Conservation (phyloP, 495 filamentous ascomycete genomes). For the Trichoderma asperelloides region DNA sequence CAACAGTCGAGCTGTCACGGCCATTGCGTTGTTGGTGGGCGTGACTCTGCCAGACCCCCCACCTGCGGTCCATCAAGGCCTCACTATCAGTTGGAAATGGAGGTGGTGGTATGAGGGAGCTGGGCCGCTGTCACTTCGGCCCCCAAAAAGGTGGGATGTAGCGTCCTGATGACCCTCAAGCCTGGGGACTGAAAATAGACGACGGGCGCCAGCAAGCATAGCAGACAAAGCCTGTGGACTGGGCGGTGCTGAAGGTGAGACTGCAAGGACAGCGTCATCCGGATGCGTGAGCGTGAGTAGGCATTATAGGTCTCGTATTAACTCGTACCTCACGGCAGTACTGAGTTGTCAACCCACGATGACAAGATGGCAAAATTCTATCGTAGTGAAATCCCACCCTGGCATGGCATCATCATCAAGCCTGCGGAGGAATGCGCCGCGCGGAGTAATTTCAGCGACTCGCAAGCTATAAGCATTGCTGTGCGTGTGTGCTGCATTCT, state of each 20-base stretch:
- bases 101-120: neutral
- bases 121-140: slow-evolving; percentile 3
- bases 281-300: no score
- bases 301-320: no score
- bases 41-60: neutral
- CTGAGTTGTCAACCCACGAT: neutral
- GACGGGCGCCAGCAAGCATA: neutral
- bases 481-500: neutral
- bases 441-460: neutral
- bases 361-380: no score
- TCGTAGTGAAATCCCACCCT: neutral
- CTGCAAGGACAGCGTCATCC: neutral
- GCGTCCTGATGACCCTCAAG: neutral
- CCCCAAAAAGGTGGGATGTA: slow-evolving; percentile 5
- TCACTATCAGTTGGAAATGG: neutral
- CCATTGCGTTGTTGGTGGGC: neutral
- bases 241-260: neutral
- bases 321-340: no score
- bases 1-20: neutral
- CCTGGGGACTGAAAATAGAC: neutral
- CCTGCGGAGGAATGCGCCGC: neutral
- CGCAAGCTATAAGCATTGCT: neutral
- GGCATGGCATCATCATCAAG: neutral
- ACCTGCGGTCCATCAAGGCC: neutral
- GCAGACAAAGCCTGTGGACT: neutral